Base-by-base conservation (phyloP, 805 yeast species). In the Lipomyces lipofer region DNA sequence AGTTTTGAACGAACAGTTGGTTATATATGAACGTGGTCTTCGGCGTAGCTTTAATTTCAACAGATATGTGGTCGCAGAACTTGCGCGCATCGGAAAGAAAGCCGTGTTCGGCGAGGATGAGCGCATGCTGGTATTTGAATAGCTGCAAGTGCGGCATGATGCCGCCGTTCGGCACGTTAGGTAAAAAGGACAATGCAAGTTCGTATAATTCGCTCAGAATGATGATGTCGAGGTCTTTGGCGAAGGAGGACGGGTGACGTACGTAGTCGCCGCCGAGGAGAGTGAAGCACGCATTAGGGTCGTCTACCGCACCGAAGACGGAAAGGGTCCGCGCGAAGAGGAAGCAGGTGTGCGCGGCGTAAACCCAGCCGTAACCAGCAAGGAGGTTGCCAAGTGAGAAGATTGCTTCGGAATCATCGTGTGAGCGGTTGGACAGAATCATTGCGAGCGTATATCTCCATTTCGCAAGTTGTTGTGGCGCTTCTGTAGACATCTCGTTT, bases 171-270 rank as follows among this genome's bases (percentile, higher is more conserved):
- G 54, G 25, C 25, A 57, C 54, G 51, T 5, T 77, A 66, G 67
- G 54, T 39, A 66, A 64, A 25, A 75, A 64, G 1, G 74, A 68
- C 1, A 75, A 67, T 6, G 75, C 66, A 63, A 73, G 84, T 67
- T 88, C 95, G 65, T 84, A 87, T 4, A 86, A 69, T 66, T 88
- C 95, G 4, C 86, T 81, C 65, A 85, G 76, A 25, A 84, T 66
- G 35, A 78, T 65, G 21, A 80, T 67, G 47, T 80, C 82, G 29
- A 74, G 60, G 27, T 79, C 70, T 1, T 80, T 80, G 17, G 81
- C 70, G 33, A 66, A 63, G 1, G 80, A 80, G 6, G 63, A 58
- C 1, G 72, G 70, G 19, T 73, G 71, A 8, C 70, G 49, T 8
- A 47, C 28, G 24, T 49, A 51, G 25, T 60, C 67, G 21, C 59